Percentiles rank a stretch among this genome's conserved stretches.
These are phyloP conservation scores for Gamarada debralockiae DNA, from an alignment of 495 filamentous ascomycete species.

Conservation along the genomic window DNA sequence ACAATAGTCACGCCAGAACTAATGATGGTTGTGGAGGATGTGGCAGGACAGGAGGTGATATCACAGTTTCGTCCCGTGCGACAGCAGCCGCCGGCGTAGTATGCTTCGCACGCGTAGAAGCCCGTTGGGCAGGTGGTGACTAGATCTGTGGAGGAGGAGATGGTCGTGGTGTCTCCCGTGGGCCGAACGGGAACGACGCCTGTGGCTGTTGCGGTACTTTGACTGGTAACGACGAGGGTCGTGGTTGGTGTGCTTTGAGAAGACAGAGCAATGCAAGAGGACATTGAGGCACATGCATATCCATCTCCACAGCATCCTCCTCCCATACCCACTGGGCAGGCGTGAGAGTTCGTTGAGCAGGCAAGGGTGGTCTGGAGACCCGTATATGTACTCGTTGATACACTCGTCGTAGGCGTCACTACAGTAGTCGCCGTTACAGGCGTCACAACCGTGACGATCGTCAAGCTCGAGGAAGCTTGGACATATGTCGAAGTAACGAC, in stretches of 20 bases:
- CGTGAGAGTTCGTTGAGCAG: constrained; percentile 56
- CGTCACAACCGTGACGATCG: constrained; percentile 21
- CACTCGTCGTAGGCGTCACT: constrained; percentile 15
- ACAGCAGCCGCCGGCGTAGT: constrained; percentile 60
- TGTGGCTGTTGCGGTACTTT: constrained; percentile 23
- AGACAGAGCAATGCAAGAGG: constrained; percentile 8
- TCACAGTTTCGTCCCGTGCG: constrained; percentile 77
- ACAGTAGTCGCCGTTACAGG: constrained; percentile 32
- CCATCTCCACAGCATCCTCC: constrained; percentile 69
- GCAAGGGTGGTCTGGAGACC: constrained; percentile 27
- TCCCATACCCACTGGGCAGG: constrained; percentile 45
- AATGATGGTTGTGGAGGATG: constrained; percentile 55
- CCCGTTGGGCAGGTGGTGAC: constrained; percentile 61
- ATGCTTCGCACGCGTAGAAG: constrained; percentile 70
- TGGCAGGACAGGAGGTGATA: constrained; percentile 49
- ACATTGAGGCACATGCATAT: constrained; percentile 58
- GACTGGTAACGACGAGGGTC: no score
- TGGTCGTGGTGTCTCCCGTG: constrained; percentile 26
- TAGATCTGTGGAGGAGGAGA: constrained; percentile 21
- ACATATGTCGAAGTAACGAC: constrained; percentile 12
- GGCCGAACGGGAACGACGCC: constrained; percentile 34
- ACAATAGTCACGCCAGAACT: constrained; percentile 63
- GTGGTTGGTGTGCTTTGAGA: constrained; percentile 3
- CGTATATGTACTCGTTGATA: constrained; percentile 6
- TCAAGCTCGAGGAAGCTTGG: constrained; percentile 18